Evolutionary conservation across 371 early-diverging fungal species (phyloP), one percentile per base, ranked within the genome.

Genomic region (Mortierella sp.): DNA sequence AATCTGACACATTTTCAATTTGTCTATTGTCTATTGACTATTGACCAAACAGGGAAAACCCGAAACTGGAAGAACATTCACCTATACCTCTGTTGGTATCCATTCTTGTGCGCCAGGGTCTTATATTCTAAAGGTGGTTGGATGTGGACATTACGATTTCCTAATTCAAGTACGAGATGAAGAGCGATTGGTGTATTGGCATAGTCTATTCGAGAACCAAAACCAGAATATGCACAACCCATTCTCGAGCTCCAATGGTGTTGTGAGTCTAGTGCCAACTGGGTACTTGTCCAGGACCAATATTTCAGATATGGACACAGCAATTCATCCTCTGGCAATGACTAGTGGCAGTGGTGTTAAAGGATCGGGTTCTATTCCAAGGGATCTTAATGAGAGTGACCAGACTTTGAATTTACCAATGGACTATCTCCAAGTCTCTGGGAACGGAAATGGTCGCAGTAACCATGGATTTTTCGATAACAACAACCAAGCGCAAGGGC

Each of bases 161-260:
- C 82, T 87, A 56, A 75, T 89, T 26, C 90, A 89, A 57, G 77
- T 89, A 0, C 85, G 85, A 3, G 85, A 84, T 63, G 78, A 87
- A 32, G 79, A 84, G 43, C 70, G 86, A 0, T 49, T 89, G 23
- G 31, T 87, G 47, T 83, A 83, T 2, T 89, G 90, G 90, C 84
- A 85, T 49, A 67, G 62, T 29, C 65, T 80, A 35, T 80, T 80
- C 63, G 80, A 80, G 13, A 74, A 57, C 43, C 40, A 32, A 47
- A 58, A 59, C 34, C 61, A 71, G 13, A 34, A 56, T 1, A 51
- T 35, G 37, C 47, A 34, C 23, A 53, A 53, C 28, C 13, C 53
- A 23, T 45, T 45, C 19, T 45, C 45, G n/a, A n/a, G n/a, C n/a
- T n/a, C n/a, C n/a, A n/a, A 45, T 45, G 19, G 45, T 19, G 28